phyloP scores from a whole-genome alignment of 192 early-diverging fungal species.

The Lobosporangium transversale region DNA sequence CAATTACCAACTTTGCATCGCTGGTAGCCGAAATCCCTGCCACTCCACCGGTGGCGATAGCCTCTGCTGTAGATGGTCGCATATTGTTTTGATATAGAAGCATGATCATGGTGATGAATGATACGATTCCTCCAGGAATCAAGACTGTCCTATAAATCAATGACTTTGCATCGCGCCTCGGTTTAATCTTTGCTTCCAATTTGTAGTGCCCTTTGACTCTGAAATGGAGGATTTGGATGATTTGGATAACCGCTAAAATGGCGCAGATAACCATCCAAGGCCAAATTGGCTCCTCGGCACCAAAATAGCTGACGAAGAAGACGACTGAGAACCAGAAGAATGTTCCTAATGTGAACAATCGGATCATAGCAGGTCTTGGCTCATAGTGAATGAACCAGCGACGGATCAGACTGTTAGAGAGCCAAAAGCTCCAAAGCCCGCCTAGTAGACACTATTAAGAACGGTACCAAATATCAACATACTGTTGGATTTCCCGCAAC shows the following conservation, averaged over 20 bases:
- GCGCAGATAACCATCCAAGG: slow-evolving; percentile 63
- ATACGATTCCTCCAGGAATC: slow-evolving; percentile 58
- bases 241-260: slow-evolving; percentile 57
- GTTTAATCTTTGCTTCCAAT: slow-evolving; percentile 16
- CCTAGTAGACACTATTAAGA: slow-evolving; percentile 57
- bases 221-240: slow-evolving; percentile 49
- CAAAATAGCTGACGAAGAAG: slow-evolving; percentile 61
- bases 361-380: slow-evolving; percentile 58
- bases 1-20: slow-evolving; percentile 31
- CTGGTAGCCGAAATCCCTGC: slow-evolving; percentile 27
- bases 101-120: slow-evolving; percentile 64
- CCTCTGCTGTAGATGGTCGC: slow-evolving; percentile 43
- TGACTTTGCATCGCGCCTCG: slow-evolving; percentile 14
- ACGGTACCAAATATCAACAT: background rate
- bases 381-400: slow-evolving; percentile 70
- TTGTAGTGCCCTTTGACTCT: slow-evolving; percentile 8
- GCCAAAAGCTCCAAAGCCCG: slow-evolving; percentile 66
- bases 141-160: slow-evolving; percentile 46
- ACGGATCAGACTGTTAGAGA: slow-evolving; percentile 64
- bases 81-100: slow-evolving; percentile 57
- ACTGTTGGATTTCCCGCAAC: too few relatives aligned
- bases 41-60: slow-evolving; percentile 16
- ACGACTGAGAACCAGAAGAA: slow-evolving; percentile 64
- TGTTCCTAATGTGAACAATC: slow-evolving; percentile 59
- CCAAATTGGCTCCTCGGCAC: slow-evolving; percentile 66